These are phyloP conservation scores for Trichoderma arundinaceum DNA, from an alignment of 2,329 filamentous ascomycete genomes.

Conservation along the genomic window DNA sequence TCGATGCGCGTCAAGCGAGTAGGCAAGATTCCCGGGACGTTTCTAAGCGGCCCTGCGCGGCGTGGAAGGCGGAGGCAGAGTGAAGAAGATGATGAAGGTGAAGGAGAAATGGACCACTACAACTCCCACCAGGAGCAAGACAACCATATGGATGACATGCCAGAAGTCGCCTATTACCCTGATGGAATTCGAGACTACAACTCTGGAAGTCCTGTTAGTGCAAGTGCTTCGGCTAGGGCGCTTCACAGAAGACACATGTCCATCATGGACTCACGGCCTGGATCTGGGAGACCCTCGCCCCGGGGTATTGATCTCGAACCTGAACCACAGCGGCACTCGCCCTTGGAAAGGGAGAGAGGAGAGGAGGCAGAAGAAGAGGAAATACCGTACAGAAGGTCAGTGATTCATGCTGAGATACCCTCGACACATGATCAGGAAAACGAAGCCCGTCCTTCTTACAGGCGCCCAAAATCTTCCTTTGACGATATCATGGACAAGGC, in stretches of 20 bases:
- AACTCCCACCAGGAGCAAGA: slow-evolving; percentile 50
- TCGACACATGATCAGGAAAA: slow-evolving; percentile 83
- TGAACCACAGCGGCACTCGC: slow-evolving; percentile 39
- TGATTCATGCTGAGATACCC: slow-evolving; percentile 59
- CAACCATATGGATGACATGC: slow-evolving; percentile 47
- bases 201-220: slow-evolving; percentile 65
- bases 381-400: slow-evolving; percentile 53
- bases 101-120: slow-evolving; percentile 49
- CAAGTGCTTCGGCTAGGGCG: slow-evolving; percentile 51
- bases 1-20: slow-evolving; percentile 80
- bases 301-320: slow-evolving; percentile 35
- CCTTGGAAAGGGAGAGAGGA: slow-evolving; percentile 35
- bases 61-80: slow-evolving; percentile 72
- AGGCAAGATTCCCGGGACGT: slow-evolving; percentile 75
- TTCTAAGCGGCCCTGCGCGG: slow-evolving; percentile 79
- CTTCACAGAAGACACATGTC: slow-evolving; percentile 50
- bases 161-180: slow-evolving; percentile 50
- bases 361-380: slow-evolving; percentile 43
- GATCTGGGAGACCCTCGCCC: slow-evolving; percentile 43
- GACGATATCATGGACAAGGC: slow-evolving; percentile 62
- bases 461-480: slow-evolving; percentile 61
- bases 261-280: slow-evolving; percentile 45
- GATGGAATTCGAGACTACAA: slow-evolving; percentile 55
- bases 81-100: slow-evolving; percentile 65
- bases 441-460: slow-evolving; percentile 73